These are phyloP conservation scores for Ceratobasidium sp. DNA, from an alignment of 1,284 basidiomycete genomes.

Conservation along the genomic window DNA sequence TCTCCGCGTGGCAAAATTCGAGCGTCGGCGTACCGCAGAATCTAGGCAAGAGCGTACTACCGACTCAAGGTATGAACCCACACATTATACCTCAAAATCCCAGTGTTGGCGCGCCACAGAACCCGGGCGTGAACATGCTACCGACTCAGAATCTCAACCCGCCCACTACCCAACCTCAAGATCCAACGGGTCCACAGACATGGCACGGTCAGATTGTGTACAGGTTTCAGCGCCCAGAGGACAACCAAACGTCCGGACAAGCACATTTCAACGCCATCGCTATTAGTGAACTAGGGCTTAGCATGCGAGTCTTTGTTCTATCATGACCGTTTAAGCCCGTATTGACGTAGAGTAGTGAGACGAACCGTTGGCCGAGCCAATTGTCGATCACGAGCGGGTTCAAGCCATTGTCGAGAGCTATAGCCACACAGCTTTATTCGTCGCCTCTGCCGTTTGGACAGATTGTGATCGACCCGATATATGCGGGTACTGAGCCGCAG, in stretches of 20 bases:
- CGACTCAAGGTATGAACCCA: background rate
- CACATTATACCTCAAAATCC: background rate
- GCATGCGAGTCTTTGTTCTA: slow-evolving; percentile 7
- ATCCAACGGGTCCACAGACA: background rate
- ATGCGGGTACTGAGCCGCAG: slow-evolving; percentile 22
- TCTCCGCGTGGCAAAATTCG: background rate
- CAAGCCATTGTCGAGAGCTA: slow-evolving; percentile 2
- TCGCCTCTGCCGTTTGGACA: slow-evolving; percentile 35
- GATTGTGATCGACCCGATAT: slow-evolving; percentile 26
- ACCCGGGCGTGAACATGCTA: background rate
- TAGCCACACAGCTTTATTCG: slow-evolving; percentile 12
- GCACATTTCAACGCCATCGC: slow-evolving; percentile 32
- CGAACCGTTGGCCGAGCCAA: slow-evolving; percentile 23
- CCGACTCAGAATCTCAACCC: background rate
- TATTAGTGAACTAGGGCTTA: slow-evolving; percentile 5
- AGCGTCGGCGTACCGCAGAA: background rate
- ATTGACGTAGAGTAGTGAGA: slow-evolving; percentile 7
- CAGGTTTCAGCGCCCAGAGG: slow-evolving; percentile 6
- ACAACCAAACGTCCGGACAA: slow-evolving; percentile 17
- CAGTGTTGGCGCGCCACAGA: background rate
- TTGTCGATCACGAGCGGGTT: slow-evolving; percentile 32
- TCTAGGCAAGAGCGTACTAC: background rate
- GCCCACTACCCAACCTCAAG: background rate
- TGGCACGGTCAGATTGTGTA: slow-evolving; percentile 42
- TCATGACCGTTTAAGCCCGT: background rate